A percentile compares a stretch with the other conserved stretches of the same genome.
Evolutionary conservation across 2,329 filamentous ascomycete species (phyloP).

Genomic region (Pseudogymnoascus sp.): DNA sequence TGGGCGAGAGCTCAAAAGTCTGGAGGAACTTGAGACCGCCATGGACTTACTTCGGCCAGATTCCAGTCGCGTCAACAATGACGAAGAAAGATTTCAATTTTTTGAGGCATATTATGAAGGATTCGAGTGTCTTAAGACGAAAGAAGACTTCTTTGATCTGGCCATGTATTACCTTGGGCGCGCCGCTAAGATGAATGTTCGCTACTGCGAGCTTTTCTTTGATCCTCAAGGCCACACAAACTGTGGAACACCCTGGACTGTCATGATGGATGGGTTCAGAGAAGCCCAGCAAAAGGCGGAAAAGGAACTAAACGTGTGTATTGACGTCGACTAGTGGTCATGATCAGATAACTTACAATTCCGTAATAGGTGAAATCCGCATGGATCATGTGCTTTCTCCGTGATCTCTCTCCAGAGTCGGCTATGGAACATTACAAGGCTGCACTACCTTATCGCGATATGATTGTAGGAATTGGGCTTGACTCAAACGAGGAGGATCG

Average conservation of each 20-base stretch:
- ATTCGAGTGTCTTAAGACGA: conserved; percentile 57
- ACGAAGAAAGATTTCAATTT: conserved; percentile 38
- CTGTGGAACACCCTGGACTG: conserved; percentile 54
- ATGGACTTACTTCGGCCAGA: conserved; percentile 54
- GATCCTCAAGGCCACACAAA: conserved; percentile 66
- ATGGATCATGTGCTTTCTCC: conserved; percentile 64
- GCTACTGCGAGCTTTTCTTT: conserved; percentile 71
- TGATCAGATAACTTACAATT: conserved; percentile 2
- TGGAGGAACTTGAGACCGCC: neutral
- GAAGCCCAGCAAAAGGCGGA: conserved; percentile 52
- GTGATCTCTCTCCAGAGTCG: conserved; percentile 56
- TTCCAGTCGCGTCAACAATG: conserved; percentile 16
- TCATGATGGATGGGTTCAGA: conserved; percentile 55
- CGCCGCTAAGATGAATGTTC: conserved; percentile 54
- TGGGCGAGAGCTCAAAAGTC: neutral
- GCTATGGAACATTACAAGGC: conserved; percentile 40
- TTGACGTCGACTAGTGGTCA: neutral
- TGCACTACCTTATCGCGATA: conserved; percentile 26
- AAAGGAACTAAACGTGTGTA: conserved; percentile 50
- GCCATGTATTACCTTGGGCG: conserved; percentile 62
- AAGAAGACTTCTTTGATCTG: conserved; percentile 63
- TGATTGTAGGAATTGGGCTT: conserved; percentile 52
- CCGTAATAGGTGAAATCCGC: conserved; percentile 35
- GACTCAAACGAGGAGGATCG: conserved; percentile 52
- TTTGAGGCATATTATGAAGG: conserved; percentile 70